These are phyloP conservation scores for Phalaenopsis equestris DNA, from an alignment of 106 monocot genomes.

Conservation along the genomic window DNA sequence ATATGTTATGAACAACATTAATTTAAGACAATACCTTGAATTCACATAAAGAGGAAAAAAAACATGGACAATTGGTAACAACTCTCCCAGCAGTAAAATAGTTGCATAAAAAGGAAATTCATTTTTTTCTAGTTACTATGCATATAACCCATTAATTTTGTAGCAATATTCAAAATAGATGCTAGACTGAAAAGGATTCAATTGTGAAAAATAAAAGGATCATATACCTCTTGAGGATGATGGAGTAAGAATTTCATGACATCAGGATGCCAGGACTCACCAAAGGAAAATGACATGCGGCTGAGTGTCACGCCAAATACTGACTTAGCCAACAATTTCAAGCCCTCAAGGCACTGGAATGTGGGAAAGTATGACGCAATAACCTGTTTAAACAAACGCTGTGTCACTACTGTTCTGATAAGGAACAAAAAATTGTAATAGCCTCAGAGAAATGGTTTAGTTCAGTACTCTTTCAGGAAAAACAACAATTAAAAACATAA, in stretches of 20 bases:
- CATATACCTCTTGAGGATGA: conserved; percentile 82
- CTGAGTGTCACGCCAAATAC: conserved; percentile 79
- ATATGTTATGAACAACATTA: too few species aligned
- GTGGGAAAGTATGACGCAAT: conserved; percentile 75
- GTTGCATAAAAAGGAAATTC: too few species aligned
- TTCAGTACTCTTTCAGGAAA: not conserved
- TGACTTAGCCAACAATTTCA: conserved; percentile 72
- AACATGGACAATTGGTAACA: too few species aligned
- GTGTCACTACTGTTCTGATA: not conserved
- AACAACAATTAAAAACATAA: not conserved
- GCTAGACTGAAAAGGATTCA: not conserved
- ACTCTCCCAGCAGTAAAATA: too few species aligned
- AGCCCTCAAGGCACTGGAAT: conserved; percentile 66
- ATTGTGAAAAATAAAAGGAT: not conserved
- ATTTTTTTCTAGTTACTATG: not conserved
- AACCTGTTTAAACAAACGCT: conserved; percentile 25
- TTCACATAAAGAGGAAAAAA: too few species aligned
- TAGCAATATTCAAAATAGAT: not conserved
- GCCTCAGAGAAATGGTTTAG: not conserved
- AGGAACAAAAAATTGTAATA: not conserved
- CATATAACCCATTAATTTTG: not conserved
- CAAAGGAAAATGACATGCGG: conserved; percentile 41
- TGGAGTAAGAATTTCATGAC: conserved; percentile 74
- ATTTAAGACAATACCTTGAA: too few species aligned
- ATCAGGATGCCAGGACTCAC: conserved; percentile 92